Base-by-base conservation (phyloP, 176 grass and related monocot species). In the Musa acuminata region DNA sequence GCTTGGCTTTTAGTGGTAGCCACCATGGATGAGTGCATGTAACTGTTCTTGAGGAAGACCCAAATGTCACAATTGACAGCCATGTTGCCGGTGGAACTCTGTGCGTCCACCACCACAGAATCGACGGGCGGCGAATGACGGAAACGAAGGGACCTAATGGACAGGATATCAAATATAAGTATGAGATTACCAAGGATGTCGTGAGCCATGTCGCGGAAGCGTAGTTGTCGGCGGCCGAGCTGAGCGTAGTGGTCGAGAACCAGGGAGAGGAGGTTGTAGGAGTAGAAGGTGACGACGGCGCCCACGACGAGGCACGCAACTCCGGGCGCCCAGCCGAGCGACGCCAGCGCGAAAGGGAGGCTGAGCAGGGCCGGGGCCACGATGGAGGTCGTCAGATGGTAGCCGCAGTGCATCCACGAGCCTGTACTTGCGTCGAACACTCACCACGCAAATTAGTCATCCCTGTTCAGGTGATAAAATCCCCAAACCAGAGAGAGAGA, bases 401-500 rank as follows among this genome's bases (percentile, higher is more conserved):
- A 97, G 52, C 94, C 94, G 43, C 85, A 97, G 77, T 97, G 94
- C 72, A 93, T 66, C 94, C 94, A 97, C 53, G 94, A 97, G 3
- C 94, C 90, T 97, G 83, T 58, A 80, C 19, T 14, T 8, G 29
- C 29, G 29, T 35, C 29, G 29, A 35, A 35, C 29, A 35, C 29
- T 35, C 5, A 3, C 29, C 29, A 35, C 29, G 29, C 29, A 35
- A 35, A 35, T 35, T 4, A 35, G 4, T 35, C 29, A 35, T 35
- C 29, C 29, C 29, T 35, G 2, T 35, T 35, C 29, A 4, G 29
- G 29, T 35, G 29, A 35, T 3, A 35, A n/a, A n/a, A n/a, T n/a
- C n/a, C n/a, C n/a, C n/a, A n/a, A n/a, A n/a, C n/a, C n/a, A n/a
- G n/a, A n/a, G n/a, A n/a, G n/a, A n/a, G n/a, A n/a, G n/a, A n/a